A percentile compares a stretch with the other conserved stretches of the same genome.
These are phyloP conservation scores for Hymenoscyphus infarciens DNA, from an alignment of 2,329 filamentous ascomycete genomes.

Conservation along the genomic window DNA sequence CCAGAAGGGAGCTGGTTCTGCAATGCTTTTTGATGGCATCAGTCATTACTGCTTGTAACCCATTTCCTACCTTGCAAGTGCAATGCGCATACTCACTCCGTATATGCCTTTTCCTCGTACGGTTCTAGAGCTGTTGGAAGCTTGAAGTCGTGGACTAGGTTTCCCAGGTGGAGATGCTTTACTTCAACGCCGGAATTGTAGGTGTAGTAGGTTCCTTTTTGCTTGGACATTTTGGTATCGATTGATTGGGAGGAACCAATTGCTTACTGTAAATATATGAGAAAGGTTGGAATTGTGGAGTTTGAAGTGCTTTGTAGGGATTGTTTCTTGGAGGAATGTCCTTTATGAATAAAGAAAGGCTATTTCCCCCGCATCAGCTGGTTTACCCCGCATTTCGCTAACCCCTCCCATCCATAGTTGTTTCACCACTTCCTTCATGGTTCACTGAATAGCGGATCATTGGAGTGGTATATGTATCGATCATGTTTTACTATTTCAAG, in stretches of 20 bases:
- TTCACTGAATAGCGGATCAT: not conserved
- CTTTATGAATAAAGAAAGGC: conserved; percentile 1
- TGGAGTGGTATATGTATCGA: not conserved
- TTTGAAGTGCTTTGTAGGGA: not conserved
- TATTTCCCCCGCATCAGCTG: conserved; percentile 1
- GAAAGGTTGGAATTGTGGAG: not conserved
- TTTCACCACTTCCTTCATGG: not conserved
- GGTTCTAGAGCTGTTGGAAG: conserved; percentile 22
- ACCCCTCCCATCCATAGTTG: not conserved
- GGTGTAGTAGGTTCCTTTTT: conserved; percentile 22
- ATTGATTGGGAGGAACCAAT: not conserved
- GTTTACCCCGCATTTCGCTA: conserved; percentile 3
- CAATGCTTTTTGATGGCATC: conserved; percentile 11
- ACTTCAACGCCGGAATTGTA: conserved; percentile 24
- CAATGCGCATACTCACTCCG: conserved; percentile 19
- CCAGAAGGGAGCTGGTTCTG: conserved; percentile 23
- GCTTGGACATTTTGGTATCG: conserved; percentile 2
- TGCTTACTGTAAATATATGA: not conserved
- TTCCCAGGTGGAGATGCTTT: conserved; percentile 26
- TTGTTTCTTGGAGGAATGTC: not conserved
- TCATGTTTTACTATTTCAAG: not conserved
- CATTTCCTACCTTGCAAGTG: not conserved
- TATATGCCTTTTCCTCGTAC: conserved; percentile 23
- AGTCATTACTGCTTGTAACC: not conserved
- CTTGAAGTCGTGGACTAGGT: conserved; percentile 25